Conservation (phyloP, 768 basidiomycete species). For the Vishniacozyma victoriae region DNA sequence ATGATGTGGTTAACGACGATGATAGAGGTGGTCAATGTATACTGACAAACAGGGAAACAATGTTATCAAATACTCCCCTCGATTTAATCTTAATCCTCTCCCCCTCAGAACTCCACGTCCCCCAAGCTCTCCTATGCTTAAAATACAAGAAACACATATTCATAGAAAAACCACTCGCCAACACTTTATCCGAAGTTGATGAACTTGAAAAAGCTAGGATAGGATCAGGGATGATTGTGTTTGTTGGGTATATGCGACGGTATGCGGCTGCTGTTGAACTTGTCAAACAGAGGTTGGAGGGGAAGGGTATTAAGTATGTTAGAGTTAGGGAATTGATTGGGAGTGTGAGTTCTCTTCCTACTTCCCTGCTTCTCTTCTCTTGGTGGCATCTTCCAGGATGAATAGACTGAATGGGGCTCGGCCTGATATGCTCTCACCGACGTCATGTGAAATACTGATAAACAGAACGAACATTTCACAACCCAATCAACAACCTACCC, state of each 20-base stretch:
- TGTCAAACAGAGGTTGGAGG: constrained; percentile 30
- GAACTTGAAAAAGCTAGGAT: constrained; percentile 24
- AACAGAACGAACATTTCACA: constrained; percentile 30
- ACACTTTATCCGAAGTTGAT: constrained; percentile 30
- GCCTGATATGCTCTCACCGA: too few relatives aligned
- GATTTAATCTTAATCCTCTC: constrained; percentile 31
- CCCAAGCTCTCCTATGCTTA: constrained; percentile 18
- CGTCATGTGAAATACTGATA: too few relatives aligned
- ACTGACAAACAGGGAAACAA: too few relatives aligned
- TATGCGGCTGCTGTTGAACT: constrained; percentile 33
- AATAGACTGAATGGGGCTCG: too few relatives aligned
- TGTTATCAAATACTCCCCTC: constrained; percentile 12
- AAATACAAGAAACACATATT: constrained; percentile 34
- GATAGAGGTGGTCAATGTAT: too few relatives aligned
- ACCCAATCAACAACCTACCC: constrained; percentile 26
- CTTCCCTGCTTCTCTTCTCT: too few relatives aligned
- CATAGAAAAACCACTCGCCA: constrained; percentile 43
- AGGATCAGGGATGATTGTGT: constrained; percentile 19
- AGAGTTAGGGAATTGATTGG: constrained; percentile 36
- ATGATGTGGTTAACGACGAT: too few relatives aligned
- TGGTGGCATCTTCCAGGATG: too few relatives aligned
- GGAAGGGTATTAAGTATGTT: constrained; percentile 28
- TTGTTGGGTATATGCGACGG: constrained; percentile 43
- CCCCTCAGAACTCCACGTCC: constrained; percentile 22
- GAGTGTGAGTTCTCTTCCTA: constrained; percentile 23